phyloP scores from a whole-genome alignment of 257 asterid genomes.

The Solanum chmielewskii region DNA sequence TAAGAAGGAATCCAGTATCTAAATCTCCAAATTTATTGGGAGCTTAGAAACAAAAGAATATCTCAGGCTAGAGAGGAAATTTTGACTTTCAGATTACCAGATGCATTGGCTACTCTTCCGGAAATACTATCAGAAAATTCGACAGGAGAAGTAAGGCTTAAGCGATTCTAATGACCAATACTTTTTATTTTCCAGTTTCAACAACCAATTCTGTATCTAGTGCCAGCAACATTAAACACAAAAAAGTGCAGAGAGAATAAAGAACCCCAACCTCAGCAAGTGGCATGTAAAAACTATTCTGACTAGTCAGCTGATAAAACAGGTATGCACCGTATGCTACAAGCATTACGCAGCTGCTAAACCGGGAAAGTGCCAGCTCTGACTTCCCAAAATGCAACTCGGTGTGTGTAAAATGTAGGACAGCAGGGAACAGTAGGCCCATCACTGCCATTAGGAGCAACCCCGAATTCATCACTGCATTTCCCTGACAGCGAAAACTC shows the following conservation, averaged over 20 bases:
- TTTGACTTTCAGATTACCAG: neutral
- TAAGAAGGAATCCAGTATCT: neutral
- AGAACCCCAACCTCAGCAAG: slow-evolving; percentile 39
- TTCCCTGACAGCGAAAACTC: slow-evolving; percentile 24
- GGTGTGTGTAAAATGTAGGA: slow-evolving; percentile 65
- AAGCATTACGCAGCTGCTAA: slow-evolving; percentile 84
- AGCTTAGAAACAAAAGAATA: neutral
- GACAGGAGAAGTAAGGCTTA: neutral
- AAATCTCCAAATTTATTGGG: neutral
- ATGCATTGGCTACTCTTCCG: neutral
- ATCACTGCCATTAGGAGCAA: slow-evolving; percentile 89
- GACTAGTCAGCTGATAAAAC: slow-evolving; percentile 59
- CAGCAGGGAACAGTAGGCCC: slow-evolving; percentile 72
- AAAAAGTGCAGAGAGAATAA: neutral
- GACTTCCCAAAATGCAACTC: slow-evolving; percentile 77
- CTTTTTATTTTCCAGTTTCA: neutral
- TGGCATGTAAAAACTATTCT: slow-evolving; percentile 39
- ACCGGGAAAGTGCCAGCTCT: slow-evolving; percentile 77
- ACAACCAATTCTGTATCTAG: neutral
- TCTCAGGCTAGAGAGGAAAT: neutral
- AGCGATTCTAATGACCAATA: neutral
- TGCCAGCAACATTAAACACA: neutral
- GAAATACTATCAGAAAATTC: neutral
- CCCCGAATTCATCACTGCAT: slow-evolving; percentile 65
- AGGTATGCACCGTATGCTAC: slow-evolving; percentile 61